Percentiles rank a stretch among this genome's conserved stretches.
Evolutionary conservation across 495 filamentous ascomycete species (phyloP).

Genomic region (Tuber microsphaerosporum): DNA sequence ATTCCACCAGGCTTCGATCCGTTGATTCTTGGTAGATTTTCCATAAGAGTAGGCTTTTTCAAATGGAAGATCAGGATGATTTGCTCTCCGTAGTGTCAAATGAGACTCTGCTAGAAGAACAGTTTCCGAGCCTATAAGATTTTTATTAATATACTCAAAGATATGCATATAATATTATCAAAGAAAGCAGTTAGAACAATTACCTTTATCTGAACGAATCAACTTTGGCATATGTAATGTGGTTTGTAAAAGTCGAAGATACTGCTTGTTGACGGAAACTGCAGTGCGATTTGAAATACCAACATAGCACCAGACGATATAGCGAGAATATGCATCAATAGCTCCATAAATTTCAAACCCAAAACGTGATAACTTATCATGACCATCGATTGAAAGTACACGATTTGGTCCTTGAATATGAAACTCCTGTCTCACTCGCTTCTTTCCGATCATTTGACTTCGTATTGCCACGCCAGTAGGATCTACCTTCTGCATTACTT

Average conservation of each 20-base stretch:
- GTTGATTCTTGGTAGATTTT: slow-evolving; percentile 8
- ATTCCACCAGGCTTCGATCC: background rate
- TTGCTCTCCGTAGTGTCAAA: background rate
- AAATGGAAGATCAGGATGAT: background rate
- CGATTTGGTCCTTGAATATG: slow-evolving; percentile 9
- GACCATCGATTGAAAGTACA: slow-evolving; percentile 8
- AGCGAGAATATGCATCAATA: slow-evolving; percentile 24
- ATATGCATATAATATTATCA: too few relatives aligned
- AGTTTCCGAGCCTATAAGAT: background rate
- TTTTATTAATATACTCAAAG: background rate
- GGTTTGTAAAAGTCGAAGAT: background rate
- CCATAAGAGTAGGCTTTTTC: background rate
- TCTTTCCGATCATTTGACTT: background rate
- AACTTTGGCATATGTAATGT: slow-evolving; percentile 2
- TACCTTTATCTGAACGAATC: slow-evolving; percentile 7
- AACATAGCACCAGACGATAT: slow-evolving; percentile 16
- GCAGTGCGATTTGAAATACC: slow-evolving; percentile 4
- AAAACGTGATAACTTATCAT: slow-evolving; percentile 18
- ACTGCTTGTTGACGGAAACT: slow-evolving; percentile 13
- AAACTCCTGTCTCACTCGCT: background rate
- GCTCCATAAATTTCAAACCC: slow-evolving; percentile 24
- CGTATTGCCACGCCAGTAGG: background rate
- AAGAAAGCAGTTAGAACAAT: background rate
- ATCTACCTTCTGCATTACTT: background rate
- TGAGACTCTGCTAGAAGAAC: slow-evolving; percentile 2